Percentiles rank a stretch among this genome's conserved stretches.
Evolutionary conservation across 768 basidiomycete genomes (phyloP).

Genomic region (Fomitopsis serialis): DNA sequence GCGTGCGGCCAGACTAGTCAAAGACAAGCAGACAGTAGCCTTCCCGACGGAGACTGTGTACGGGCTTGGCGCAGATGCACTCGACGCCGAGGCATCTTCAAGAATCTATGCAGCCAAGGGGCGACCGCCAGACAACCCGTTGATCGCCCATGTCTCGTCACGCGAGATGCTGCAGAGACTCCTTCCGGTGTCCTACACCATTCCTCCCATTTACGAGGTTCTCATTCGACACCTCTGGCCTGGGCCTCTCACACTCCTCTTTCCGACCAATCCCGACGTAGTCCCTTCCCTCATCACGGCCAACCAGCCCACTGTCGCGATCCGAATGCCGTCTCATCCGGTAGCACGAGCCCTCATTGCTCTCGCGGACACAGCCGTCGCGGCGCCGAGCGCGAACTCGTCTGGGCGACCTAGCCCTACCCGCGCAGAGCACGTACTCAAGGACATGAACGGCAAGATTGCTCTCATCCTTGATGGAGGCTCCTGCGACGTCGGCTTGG

Average conservation of each 20-base stretch:
- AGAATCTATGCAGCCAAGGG: constrained; percentile 88
- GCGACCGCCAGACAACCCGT: constrained; percentile 90
- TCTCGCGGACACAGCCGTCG: constrained; percentile 66
- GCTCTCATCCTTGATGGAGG: constrained; percentile 89
- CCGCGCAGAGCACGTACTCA: constrained; percentile 74
- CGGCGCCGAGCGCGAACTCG: constrained; percentile 93
- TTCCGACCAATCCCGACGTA: constrained; percentile 59
- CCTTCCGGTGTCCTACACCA: constrained; percentile 55
- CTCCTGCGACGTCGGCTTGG: constrained; percentile 81
- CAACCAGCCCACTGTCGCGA: constrained; percentile 73
- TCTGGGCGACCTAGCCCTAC: constrained; percentile 96
- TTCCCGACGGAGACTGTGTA: constrained; percentile 99
- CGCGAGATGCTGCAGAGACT: constrained; percentile 71
- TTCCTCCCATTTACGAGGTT: constrained; percentile 61
- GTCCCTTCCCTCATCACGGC: constrained; percentile 81
- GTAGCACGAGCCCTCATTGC: constrained; percentile 88
- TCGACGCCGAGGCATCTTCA: constrained; percentile 54
- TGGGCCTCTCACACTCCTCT: constrained; percentile 87
- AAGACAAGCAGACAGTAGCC: constrained; percentile 57
- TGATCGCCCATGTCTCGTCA: constrained; percentile 95
- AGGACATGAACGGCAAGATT: constrained; percentile 73
- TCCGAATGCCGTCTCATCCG: constrained; percentile 93
- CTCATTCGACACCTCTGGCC: constrained; percentile 92
- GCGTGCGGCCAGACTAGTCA: constrained; percentile 50
- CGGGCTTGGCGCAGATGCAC: constrained; percentile 87